Conservation (phyloP, 768 basidiomycete genomes). For the Asterophora lycoperdoides region DNA sequence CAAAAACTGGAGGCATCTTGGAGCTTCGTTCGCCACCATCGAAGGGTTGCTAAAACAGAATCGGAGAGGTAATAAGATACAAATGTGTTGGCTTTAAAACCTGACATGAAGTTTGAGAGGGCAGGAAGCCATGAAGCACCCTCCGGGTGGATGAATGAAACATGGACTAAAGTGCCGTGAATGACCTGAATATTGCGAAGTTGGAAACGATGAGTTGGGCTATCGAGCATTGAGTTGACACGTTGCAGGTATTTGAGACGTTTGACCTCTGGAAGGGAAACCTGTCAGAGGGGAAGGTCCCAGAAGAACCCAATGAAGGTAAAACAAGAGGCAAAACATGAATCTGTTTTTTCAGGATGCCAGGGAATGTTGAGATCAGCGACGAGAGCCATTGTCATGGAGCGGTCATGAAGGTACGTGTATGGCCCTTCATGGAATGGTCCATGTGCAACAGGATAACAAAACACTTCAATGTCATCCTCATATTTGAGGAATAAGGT, state of each 20-base stretch:
- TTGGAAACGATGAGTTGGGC: slow-evolving; percentile 5
- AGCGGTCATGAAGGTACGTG: slow-evolving; percentile 19
- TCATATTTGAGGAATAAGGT: slow-evolving; percentile 21
- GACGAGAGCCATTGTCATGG: slow-evolving; percentile 11
- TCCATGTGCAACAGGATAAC: slow-evolving; percentile 12
- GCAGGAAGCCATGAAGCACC: slow-evolving; percentile 20
- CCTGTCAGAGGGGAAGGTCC: slow-evolving; percentile 22
- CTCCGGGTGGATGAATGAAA: slow-evolving; percentile 25
- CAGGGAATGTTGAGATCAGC: too few species aligned
- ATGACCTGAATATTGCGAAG: slow-evolving; percentile 22
- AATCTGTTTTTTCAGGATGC: too few species aligned
- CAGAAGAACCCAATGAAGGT: slow-evolving; percentile 32
- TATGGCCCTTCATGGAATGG: background rate
- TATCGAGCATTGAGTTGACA: slow-evolving; percentile 15
- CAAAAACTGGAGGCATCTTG: background rate
- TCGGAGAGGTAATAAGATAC: slow-evolving; percentile 12
- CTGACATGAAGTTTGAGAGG: slow-evolving; percentile 21
- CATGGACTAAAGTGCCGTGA: too few species aligned
- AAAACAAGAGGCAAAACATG: slow-evolving; percentile 16
- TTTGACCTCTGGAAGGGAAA: slow-evolving; percentile 29
- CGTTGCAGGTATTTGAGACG: slow-evolving; percentile 23
- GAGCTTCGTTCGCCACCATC: slow-evolving; percentile 25
- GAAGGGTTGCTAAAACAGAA: slow-evolving; percentile 21
- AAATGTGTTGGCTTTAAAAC: slow-evolving; percentile 16
- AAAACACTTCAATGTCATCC: slow-evolving; percentile 22